Percentiles rank a stretch among this genome's conserved stretches.
Conservation (phyloP, 2,329 filamentous ascomycete species). For the Talaromyces sp. region DNA sequence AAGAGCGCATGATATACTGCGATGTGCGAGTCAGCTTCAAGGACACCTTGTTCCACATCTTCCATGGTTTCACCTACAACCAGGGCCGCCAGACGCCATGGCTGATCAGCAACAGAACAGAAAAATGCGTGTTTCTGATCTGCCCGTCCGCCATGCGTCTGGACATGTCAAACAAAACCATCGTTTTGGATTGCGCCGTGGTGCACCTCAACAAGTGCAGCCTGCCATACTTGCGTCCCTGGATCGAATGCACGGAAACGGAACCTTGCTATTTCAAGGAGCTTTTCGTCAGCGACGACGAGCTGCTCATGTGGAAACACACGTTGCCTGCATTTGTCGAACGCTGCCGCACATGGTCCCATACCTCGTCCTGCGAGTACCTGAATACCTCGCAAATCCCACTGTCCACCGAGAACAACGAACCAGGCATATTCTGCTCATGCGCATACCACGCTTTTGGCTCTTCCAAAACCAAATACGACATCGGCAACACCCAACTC, state of each 20-base stretch:
- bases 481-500: not conserved
- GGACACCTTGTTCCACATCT: not conserved
- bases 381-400: constrained; percentile 15
- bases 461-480: constrained; percentile 15
- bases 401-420: constrained; percentile 17
- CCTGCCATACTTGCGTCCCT: not conserved
- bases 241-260: constrained; percentile 1
- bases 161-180: not conserved
- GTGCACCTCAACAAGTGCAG: not conserved
- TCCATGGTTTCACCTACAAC: not conserved
- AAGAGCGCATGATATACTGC: not conserved
- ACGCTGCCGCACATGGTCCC: constrained; percentile 36
- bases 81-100: not conserved
- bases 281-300: constrained; percentile 20
- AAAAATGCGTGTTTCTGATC: not conserved
- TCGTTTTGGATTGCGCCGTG: not conserved
- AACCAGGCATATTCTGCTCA: constrained; percentile 23
- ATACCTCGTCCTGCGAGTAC: constrained; percentile 30
- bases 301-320: constrained; percentile 27
- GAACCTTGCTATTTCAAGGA: constrained; percentile 6
- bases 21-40: not conserved
- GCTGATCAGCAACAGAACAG: not conserved
- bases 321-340: constrained; percentile 28
- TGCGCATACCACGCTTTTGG: constrained; percentile 24
- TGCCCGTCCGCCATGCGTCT: not conserved